These are phyloP conservation scores for Fraxinus platypoda DNA, from an alignment of 305 asterid genomes.

Conservation along the genomic window DNA sequence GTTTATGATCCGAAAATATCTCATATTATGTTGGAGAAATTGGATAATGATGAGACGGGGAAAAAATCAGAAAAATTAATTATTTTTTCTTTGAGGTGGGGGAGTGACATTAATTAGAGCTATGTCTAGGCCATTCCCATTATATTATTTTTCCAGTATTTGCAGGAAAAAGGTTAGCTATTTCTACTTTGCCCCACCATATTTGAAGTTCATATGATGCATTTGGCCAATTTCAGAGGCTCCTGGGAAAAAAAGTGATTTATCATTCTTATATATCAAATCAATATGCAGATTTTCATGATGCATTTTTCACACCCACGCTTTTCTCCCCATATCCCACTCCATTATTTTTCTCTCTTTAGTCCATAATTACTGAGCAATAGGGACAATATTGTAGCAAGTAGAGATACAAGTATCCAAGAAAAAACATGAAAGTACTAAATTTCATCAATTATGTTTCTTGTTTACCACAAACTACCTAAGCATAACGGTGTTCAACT, in stretches of 20 bases:
- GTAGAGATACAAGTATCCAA: neutral
- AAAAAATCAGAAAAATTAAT: neutral
- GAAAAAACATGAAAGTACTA: slow-evolving; percentile 29
- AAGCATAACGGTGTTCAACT: slow-evolving; percentile 35
- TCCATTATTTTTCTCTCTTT: neutral
- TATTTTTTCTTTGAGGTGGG: slow-evolving; percentile 30
- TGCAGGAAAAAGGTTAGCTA: slow-evolving; percentile 43
- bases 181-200: slow-evolving; percentile 55
- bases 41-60: neutral
- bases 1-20: neutral
- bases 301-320: neutral
- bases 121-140: slow-evolving; percentile 40
- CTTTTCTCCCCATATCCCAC: neutral
- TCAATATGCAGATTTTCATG: slow-evolving; percentile 27
- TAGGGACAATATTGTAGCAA: neutral
- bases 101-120: slow-evolving; percentile 37
- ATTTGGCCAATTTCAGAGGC: slow-evolving; percentile 39
- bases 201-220: slow-evolving; percentile 34
- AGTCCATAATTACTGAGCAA: neutral
- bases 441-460: slow-evolving; percentile 2
- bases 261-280: slow-evolving; percentile 45
- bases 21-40: neutral
- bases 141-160: slow-evolving; percentile 22
- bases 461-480: neutral
- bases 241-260: slow-evolving; percentile 41